Conservation (phyloP, 345 rosid species). For the Cardamine occulta region DNA sequence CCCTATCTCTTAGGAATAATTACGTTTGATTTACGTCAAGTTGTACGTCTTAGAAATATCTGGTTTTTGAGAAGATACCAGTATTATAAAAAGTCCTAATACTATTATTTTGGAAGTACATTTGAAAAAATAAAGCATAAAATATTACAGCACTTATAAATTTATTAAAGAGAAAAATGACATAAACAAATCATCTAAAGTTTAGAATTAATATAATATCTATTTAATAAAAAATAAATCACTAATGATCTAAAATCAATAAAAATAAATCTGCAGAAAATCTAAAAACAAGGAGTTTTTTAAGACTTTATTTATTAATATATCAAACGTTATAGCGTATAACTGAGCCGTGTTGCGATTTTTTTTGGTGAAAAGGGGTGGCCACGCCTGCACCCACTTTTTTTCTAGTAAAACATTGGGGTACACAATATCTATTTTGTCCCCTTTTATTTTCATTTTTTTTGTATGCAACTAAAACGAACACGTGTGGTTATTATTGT, state of each 20-base stretch:
- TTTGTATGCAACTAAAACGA: neutral
- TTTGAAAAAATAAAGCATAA: too few species aligned
- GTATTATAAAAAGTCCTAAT: neutral
- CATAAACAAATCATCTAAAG: too few species aligned
- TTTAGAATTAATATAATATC: too few species aligned
- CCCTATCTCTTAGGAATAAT: constrained; percentile 21
- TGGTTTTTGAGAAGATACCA: neutral
- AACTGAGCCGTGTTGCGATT: constrained; percentile 8
- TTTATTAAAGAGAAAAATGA: too few species aligned
- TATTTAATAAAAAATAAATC: too few species aligned
- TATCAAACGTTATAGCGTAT: neutral
- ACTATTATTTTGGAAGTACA: too few species aligned
- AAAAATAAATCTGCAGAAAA: too few species aligned
- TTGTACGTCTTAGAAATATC: constrained; percentile 2
- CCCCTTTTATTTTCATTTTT: neutral
- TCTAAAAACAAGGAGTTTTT: too few species aligned
- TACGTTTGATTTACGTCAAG: constrained; percentile 20
- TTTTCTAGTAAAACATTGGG: neutral
- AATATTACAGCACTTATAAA: too few species aligned
- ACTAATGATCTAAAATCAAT: too few species aligned
- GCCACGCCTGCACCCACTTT: constrained; percentile 5
- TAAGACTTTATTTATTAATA: neutral
- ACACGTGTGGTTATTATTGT: constrained; percentile 7
- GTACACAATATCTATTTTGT: constrained; percentile 17
- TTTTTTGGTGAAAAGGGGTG: too few species aligned